Percentiles rank a stretch among this genome's conserved stretches.
Evolutionary conservation across 2,329 filamentous ascomycete species (phyloP).

Genomic region (Diaporthe eres): DNA sequence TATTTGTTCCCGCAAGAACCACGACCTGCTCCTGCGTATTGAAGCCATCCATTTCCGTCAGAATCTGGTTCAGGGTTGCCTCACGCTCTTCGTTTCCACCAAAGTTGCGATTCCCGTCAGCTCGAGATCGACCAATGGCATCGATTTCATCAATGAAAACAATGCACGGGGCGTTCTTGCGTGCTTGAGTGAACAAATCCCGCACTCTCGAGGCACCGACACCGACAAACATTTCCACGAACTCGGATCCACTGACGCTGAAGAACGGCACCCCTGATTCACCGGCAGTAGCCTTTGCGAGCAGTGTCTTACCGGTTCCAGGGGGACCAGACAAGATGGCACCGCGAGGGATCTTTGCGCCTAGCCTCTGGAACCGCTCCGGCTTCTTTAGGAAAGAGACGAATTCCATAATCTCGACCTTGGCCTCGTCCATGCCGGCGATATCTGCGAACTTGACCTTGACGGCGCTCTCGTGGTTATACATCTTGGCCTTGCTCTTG

Average conservation of each 20-base stretch:
- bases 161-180: conserved; percentile 97
- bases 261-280: conserved; percentile 98
- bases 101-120: conserved; percentile 78
- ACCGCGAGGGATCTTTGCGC: conserved; percentile 97
- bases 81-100: conserved; percentile 98
- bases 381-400: conserved; percentile 97
- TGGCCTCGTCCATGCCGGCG: conserved; percentile 97
- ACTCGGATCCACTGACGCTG: conserved; percentile 98
- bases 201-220: conserved; percentile 96
- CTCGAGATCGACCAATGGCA: conserved; percentile 91
- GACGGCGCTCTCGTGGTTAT: conserved; percentile 96
- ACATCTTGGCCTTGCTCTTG: conserved; percentile 95
- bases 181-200: conserved; percentile 92
- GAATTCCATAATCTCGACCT: conserved; percentile 99
- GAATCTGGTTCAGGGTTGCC: conserved; percentile 96
- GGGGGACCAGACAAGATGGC: conserved; percentile 98
- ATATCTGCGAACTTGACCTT: conserved; percentile 98
- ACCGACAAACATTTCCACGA: conserved; percentile 99
- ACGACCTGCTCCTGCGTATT: conserved; percentile 97
- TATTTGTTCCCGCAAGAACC: conserved; percentile 95
- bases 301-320: conserved; percentile 96
- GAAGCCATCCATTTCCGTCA: conserved; percentile 99
- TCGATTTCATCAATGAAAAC: conserved; percentile 99
- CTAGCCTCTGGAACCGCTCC: conserved; percentile 90
- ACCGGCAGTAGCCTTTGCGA: conserved; percentile 97